Conservation (phyloP, 768 basidiomycete species). For the Termitomyces sp. region DNA sequence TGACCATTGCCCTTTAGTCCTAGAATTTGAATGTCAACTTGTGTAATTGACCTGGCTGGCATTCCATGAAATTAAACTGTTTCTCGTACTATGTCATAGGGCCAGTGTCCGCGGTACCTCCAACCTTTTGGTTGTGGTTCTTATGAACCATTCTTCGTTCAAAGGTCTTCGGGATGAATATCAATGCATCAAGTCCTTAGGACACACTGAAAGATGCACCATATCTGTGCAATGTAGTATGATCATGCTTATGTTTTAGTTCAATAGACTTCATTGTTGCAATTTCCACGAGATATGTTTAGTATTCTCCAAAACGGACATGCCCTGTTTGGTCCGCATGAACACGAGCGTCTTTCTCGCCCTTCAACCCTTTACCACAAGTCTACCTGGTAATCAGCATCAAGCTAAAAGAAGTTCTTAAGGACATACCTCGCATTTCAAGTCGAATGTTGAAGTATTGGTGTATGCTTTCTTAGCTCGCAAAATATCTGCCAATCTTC, state of each 20-base stretch:
- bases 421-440: constrained; percentile 72
- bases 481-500: constrained; percentile 66
- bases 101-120: constrained; percentile 73
- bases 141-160: too few species aligned
- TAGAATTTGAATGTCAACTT: constrained; percentile 38
- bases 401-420: constrained; percentile 1
- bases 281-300: neutral
- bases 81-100: neutral
- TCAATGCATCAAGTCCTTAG: too few species aligned
- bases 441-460: constrained; percentile 86
- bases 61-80: too few species aligned
- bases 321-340: constrained; percentile 90
- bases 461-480: constrained; percentile 80
- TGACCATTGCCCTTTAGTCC: constrained; percentile 76
- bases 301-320: constrained; percentile 79
- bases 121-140: constrained; percentile 20
- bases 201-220: too few species aligned
- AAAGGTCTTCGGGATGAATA: too few species aligned
- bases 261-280: too few species aligned
- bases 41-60: neutral
- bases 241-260: too few species aligned
- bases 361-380: constrained; percentile 82
- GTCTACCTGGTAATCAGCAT: constrained; percentile 33
- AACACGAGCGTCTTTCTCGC: constrained; percentile 87
- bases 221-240: too few species aligned